Conservation (phyloP, 108 stramenopile genomes). For the Conticribra guillardii region DNA sequence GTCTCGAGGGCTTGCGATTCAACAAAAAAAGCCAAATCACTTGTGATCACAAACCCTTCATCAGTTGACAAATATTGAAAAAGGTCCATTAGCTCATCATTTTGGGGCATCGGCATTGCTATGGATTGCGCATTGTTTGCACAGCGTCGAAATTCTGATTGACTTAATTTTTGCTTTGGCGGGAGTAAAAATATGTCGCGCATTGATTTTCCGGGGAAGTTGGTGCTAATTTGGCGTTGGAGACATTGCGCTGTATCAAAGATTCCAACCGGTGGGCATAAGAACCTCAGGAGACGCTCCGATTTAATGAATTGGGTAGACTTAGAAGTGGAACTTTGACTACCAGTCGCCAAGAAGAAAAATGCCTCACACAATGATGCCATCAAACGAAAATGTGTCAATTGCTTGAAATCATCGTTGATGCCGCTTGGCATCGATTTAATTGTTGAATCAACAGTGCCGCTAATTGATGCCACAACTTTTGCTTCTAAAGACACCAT, state of each 20-base stretch:
- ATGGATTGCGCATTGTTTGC: background rate
- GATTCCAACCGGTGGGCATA: slow-evolving; percentile 19
- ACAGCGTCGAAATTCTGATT: background rate
- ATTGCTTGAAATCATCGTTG: background rate
- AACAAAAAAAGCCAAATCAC: slow-evolving; percentile 12
- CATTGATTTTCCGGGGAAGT: background rate
- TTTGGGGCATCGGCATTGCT: slow-evolving; percentile 7
- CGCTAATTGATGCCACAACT: slow-evolving; percentile 3
- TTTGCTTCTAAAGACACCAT: slow-evolving; percentile 16
- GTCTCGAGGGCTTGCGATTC: background rate
- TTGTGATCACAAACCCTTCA: background rate
- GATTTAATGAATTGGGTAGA: background rate
- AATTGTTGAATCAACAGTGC: background rate
- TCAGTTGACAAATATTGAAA: slow-evolving; percentile 11
- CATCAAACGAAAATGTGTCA: background rate
- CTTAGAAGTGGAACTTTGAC: no score
- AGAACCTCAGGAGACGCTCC: slow-evolving; percentile 5
- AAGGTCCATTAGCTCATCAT: slow-evolving; percentile 22
- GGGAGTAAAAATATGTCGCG: slow-evolving; percentile 4
- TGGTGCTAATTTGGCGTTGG: background rate
- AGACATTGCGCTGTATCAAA: slow-evolving; percentile 3
- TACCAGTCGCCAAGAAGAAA: background rate
- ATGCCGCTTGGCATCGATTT: background rate
- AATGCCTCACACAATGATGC: background rate
- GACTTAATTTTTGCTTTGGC: background rate